Conservation (phyloP, 2,329 filamentous ascomycete genomes). For the Xylariales sp. region DNA sequence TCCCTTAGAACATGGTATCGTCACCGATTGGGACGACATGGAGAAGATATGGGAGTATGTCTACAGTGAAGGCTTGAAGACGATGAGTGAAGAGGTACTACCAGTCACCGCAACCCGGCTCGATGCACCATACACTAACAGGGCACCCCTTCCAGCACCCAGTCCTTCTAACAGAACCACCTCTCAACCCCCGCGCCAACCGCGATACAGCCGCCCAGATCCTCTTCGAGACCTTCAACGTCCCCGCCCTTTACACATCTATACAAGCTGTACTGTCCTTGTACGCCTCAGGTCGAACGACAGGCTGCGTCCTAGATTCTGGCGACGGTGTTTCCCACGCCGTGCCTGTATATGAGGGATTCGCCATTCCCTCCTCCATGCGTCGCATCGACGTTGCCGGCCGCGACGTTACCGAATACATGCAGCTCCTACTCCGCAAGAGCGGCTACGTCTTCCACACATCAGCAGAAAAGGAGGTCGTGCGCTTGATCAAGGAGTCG, state of each 20-base stretch:
- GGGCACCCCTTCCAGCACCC: conserved; percentile 73
- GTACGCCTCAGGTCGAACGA: conserved; percentile 93
- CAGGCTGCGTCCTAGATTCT: conserved; percentile 90
- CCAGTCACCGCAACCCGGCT: too few species aligned
- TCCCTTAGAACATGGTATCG: conserved; percentile 93
- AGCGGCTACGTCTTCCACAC: conserved; percentile 94
- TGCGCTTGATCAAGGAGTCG: conserved; percentile 93
- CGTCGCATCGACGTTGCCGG: conserved; percentile 93
- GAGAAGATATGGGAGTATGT: conserved; percentile 99
- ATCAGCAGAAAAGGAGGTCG: conserved; percentile 98
- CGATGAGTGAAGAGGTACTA: conserved; percentile 94
- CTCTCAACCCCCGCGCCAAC: conserved; percentile 90
- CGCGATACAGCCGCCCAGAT: conserved; percentile 96
- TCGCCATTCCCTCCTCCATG: conserved; percentile 94
- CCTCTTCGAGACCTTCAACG: conserved; percentile 98
- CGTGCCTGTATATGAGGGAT: conserved; percentile 95
- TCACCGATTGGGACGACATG: conserved; percentile 99
- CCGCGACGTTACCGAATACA: conserved; percentile 89
- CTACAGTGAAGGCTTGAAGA: conserved; percentile 93
- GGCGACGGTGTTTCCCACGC: conserved; percentile 97
- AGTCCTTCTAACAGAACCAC: conserved; percentile 91
- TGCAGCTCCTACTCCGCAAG: conserved; percentile 88
- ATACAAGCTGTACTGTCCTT: conserved; percentile 95
- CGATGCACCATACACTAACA: too few species aligned
- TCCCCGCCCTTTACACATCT: conserved; percentile 91